Percentiles rank a stretch among this genome's conserved stretches.
These are phyloP conservation scores for Corymbia citriodora DNA, from an alignment of 441 rosid species.

Conservation along the genomic window DNA sequence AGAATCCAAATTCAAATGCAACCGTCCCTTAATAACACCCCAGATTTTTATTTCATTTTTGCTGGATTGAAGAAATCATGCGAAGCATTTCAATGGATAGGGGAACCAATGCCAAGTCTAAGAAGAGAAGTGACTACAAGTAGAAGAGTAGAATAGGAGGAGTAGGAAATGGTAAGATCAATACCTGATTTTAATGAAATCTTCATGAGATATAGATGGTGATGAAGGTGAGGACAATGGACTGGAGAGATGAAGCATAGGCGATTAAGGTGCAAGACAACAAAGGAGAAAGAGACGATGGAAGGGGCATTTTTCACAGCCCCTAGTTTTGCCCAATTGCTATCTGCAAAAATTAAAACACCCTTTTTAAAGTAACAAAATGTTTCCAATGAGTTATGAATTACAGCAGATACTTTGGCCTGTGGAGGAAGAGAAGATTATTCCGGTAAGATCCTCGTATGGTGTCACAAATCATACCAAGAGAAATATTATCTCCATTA, in stretches of 20 bases:
- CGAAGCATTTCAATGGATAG: too few species aligned
- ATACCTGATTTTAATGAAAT: too few species aligned
- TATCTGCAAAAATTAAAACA: background rate
- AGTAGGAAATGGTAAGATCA: too few species aligned
- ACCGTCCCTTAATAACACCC: background rate
- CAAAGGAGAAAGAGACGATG: background rate
- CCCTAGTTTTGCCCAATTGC: background rate
- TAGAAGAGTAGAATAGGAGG: too few species aligned
- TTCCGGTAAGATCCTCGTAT: fast-evolving
- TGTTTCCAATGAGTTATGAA: background rate
- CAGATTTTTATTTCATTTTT: too few species aligned
- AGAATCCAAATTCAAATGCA: background rate
- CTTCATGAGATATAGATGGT: too few species aligned
- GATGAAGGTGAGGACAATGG: too few species aligned
- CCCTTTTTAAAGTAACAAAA: too few species aligned
- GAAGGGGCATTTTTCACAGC: background rate
- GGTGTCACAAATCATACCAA: background rate
- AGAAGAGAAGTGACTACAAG: too few species aligned
- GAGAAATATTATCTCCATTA: background rate
- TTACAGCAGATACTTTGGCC: background rate
- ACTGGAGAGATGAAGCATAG: background rate
- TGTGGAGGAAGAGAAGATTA: background rate
- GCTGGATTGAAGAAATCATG: background rate
- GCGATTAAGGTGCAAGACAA: background rate
- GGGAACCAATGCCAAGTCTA: too few species aligned